Percentiles rank a stretch among this genome's conserved stretches.
Conservation (phyloP, 2,329 filamentous ascomycete genomes). For the Aspergillus ochraceoroseus region DNA sequence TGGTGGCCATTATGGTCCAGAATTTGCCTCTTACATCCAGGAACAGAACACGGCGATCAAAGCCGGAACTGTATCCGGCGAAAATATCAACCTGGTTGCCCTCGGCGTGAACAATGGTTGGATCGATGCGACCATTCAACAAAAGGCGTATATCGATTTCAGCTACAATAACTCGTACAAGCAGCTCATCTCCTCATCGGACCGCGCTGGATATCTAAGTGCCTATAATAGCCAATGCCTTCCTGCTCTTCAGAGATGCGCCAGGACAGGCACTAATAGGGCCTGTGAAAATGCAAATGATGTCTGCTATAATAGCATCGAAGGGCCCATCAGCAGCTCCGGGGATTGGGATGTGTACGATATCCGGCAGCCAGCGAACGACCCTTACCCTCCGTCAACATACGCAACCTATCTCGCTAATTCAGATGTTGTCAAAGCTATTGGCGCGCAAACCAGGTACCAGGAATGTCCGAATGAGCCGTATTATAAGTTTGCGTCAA, state of each 20-base stretch:
- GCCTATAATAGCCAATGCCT: slow-evolving; percentile 37
- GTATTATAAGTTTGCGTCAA: slow-evolving; percentile 38
- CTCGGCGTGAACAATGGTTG: slow-evolving; percentile 57
- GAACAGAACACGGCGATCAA: slow-evolving; percentile 35
- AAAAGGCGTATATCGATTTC: slow-evolving; percentile 44
- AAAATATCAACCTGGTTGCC: slow-evolving; percentile 50
- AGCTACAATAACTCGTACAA: slow-evolving; percentile 48
- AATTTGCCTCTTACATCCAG: slow-evolving; percentile 36
- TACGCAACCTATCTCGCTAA: slow-evolving; percentile 43
- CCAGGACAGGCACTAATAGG: slow-evolving; percentile 25
- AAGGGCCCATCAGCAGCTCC: slow-evolving; percentile 29
- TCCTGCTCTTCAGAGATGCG: slow-evolving; percentile 40
- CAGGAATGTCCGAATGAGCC: slow-evolving; percentile 40
- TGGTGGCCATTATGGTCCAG: slow-evolving; percentile 36
- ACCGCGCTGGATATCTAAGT: slow-evolving; percentile 30
- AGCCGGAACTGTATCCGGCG: slow-evolving; percentile 39
- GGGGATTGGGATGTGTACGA: slow-evolving; percentile 44
- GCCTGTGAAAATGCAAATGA: slow-evolving; percentile 34
- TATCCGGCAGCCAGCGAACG: slow-evolving; percentile 38
- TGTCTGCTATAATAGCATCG: slow-evolving; percentile 38
- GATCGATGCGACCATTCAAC: slow-evolving; percentile 47
- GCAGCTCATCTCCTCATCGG: slow-evolving; percentile 36
- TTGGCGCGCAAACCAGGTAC: slow-evolving; percentile 46
- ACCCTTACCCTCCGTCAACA: slow-evolving; percentile 39
- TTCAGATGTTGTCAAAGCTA: slow-evolving; percentile 38